Evolutionary conservation across 345 rosid species (phyloP).

Genomic region (Citrus maxima): DNA sequence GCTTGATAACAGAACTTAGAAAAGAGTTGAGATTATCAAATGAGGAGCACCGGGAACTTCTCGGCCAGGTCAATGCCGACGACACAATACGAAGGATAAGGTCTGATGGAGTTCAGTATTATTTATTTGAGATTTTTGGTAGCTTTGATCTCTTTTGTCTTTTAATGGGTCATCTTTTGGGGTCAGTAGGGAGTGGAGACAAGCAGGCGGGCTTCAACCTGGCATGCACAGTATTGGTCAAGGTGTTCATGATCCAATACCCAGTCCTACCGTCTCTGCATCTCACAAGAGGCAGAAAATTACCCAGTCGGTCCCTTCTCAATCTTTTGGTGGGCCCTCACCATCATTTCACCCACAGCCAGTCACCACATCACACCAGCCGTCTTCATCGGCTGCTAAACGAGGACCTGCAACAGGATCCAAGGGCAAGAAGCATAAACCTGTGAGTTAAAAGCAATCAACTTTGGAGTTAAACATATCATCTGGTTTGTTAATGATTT

Average conservation of each 20-base stretch:
- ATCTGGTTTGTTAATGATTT: not conserved
- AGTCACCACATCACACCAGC: slow-evolving; percentile 48
- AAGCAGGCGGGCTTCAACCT: slow-evolving; percentile 58
- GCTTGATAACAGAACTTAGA: slow-evolving; percentile 80
- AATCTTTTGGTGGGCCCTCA: slow-evolving; percentile 56
- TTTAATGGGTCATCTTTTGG: slow-evolving; percentile 11
- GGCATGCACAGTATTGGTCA: slow-evolving; percentile 48
- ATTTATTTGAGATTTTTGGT: slow-evolving; percentile 7
- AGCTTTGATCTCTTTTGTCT: not conserved
- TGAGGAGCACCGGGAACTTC: slow-evolving; percentile 91
- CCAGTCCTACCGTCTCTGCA: slow-evolving; percentile 76
- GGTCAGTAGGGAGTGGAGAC: slow-evolving; percentile 84
- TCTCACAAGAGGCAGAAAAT: slow-evolving; percentile 78
- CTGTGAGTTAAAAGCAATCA: slow-evolving; percentile 43
- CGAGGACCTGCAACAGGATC: slow-evolving; percentile 51
- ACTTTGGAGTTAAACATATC: not conserved
- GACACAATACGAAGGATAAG: slow-evolving; percentile 69
- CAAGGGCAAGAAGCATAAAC: slow-evolving; percentile 75
- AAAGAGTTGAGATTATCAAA: slow-evolving; percentile 76
- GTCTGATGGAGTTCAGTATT: slow-evolving; percentile 28
- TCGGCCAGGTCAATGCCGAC: slow-evolving; percentile 68
- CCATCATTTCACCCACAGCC: slow-evolving; percentile 60
- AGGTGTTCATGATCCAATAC: slow-evolving; percentile 57
- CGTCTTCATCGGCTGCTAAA: slow-evolving; percentile 57
- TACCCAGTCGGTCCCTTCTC: slow-evolving; percentile 49